Evolutionary conservation across 208 protist genomes (phyloP).

Genomic region (Leishmania amazonensis): DNA sequence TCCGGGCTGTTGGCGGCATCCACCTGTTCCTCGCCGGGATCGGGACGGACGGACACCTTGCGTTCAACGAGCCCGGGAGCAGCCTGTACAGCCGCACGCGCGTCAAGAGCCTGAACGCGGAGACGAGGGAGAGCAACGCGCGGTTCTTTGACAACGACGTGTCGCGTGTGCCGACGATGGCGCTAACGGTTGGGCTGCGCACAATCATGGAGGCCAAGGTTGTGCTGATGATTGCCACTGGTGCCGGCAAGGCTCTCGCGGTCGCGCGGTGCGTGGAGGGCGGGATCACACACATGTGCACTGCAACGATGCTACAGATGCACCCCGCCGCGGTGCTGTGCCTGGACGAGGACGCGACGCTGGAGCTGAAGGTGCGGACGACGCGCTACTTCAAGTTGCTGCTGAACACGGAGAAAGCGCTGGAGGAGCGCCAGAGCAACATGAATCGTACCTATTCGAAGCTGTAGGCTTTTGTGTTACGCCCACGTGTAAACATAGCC

Average conservation of each 20-base stretch:
- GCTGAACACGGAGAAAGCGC: constrained; percentile 63
- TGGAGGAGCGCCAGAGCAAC: constrained; percentile 56
- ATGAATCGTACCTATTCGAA: constrained; percentile 34
- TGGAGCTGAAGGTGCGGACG: constrained; percentile 94
- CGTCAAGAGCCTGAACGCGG: constrained; percentile 94
- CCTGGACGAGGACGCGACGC: constrained; percentile 91
- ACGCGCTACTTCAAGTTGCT: constrained; percentile 94
- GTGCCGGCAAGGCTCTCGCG: constrained; percentile 87
- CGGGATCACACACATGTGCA: constrained; percentile 92
- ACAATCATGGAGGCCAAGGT: constrained; percentile 90
- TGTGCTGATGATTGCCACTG: constrained; percentile 94
- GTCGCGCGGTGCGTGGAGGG: constrained; percentile 92
- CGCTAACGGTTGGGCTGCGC: constrained; percentile 95
- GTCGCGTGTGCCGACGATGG: constrained; percentile 91
- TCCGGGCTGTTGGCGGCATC: constrained; percentile 88
- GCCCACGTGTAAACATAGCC: too few species aligned
- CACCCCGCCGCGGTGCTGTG: constrained; percentile 87
- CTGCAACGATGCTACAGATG: constrained; percentile 91
- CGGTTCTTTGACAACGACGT: constrained; percentile 94
- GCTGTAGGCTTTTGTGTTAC: constrained; percentile 35
- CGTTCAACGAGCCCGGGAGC: constrained; percentile 97
- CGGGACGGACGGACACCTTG: constrained; percentile 94
- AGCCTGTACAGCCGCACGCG: constrained; percentile 85
- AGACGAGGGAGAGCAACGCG: constrained; percentile 94
- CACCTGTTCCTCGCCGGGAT: constrained; percentile 96